These are phyloP conservation scores for Sclerotinia spermophila DNA, from an alignment of 2,329 filamentous ascomycete species.

Conservation along the genomic window DNA sequence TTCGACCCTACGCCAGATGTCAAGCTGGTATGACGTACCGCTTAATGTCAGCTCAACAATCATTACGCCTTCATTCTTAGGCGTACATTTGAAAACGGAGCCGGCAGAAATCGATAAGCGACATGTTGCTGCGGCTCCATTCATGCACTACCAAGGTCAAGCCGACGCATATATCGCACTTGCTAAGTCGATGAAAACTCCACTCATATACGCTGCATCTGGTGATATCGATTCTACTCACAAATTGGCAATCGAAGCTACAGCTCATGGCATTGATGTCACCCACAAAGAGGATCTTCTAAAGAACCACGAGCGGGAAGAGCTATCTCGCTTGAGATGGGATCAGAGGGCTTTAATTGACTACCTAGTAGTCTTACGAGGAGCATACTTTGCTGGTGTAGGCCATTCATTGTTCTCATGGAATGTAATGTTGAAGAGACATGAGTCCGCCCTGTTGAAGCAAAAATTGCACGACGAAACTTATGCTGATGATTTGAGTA, in stretches of 20 bases:
- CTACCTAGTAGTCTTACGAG: slow-evolving; percentile 46
- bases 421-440: slow-evolving; percentile 42
- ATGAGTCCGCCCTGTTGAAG: slow-evolving; percentile 20
- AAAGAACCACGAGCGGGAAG: slow-evolving; percentile 33
- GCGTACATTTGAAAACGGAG: slow-evolving; percentile 38
- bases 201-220: slow-evolving; percentile 44
- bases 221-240: slow-evolving; percentile 41
- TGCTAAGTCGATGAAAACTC: slow-evolving; percentile 33
- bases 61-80: slow-evolving; percentile 22
- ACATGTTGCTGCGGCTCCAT: slow-evolving; percentile 32
- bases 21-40: slow-evolving; percentile 17
- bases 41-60: slow-evolving; percentile 18
- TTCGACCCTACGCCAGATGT: slow-evolving; percentile 22
- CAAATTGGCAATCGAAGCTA: slow-evolving; percentile 40
- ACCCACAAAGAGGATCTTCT: slow-evolving; percentile 45
- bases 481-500: slow-evolving; percentile 18
- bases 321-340: slow-evolving; percentile 42
- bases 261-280: slow-evolving; percentile 39
- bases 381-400: slow-evolving; percentile 43
- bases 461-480: slow-evolving; percentile 6
- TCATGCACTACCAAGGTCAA: slow-evolving; percentile 38
- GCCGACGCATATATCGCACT: slow-evolving; percentile 40
- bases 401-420: slow-evolving; percentile 47
- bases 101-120: slow-evolving; percentile 30
- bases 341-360: slow-evolving; percentile 50